Evolutionary conservation across 176 grass and related monocot genomes (phyloP).

Genomic region (Phoenix dactylifera): DNA sequence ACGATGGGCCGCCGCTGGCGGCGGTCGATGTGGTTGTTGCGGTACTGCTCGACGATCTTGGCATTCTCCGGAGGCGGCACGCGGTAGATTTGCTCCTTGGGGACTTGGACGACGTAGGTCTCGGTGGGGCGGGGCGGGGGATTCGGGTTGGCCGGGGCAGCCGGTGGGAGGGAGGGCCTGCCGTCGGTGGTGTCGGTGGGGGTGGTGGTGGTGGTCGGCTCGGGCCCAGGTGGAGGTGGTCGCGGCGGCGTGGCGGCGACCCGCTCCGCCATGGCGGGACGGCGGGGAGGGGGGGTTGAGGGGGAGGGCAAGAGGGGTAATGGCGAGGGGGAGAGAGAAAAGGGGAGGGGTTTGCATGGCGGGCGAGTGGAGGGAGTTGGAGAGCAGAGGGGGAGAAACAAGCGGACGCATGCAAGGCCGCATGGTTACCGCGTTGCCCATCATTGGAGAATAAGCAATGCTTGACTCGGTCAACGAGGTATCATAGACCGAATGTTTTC

Average conservation of each 20-base stretch:
- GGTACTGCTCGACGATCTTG: constrained; percentile 54
- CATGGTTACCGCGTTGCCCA: too few species aligned
- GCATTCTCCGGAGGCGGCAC: constrained; percentile 89
- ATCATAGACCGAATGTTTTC: too few species aligned
- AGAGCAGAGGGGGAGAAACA: too few species aligned
- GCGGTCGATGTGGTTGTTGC: constrained; percentile 4
- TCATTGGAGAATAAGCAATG: too few species aligned
- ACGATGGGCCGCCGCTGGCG: background rate
- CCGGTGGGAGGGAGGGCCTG: constrained; percentile 7
- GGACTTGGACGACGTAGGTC: constrained; percentile 73
- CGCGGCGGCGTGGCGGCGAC: constrained; percentile 11
- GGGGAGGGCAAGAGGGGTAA: background rate
- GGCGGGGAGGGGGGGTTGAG: background rate
- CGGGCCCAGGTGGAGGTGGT: constrained; percentile 11
- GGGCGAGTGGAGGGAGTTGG: constrained; percentile 1
- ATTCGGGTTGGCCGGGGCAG: background rate
- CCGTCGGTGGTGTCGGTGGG: constrained; percentile 13
- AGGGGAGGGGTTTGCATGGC: constrained; percentile 1
- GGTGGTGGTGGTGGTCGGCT: background rate
- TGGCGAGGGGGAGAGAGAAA: background rate
- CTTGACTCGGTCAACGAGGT: too few species aligned
- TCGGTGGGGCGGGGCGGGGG: constrained; percentile 5
- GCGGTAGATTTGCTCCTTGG: constrained; percentile 89
- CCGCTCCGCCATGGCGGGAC: constrained; percentile 66
- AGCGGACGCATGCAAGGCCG: too few species aligned